Evolutionary conservation across 495 filamentous ascomycete genomes (phyloP).

Genomic region (Cryomyces antarcticus): DNA sequence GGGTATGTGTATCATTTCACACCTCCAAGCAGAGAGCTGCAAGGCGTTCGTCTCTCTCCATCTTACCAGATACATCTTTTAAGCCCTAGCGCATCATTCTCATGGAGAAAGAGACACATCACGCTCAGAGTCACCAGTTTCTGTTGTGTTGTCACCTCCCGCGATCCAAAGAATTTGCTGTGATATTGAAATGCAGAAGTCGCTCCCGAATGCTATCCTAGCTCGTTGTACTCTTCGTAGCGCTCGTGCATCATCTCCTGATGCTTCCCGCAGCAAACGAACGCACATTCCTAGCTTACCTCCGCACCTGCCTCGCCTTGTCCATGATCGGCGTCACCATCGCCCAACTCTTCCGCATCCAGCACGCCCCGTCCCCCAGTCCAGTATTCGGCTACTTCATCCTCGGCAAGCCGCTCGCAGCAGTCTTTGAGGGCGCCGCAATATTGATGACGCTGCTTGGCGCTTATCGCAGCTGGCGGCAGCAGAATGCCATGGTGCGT

Average conservation of each 20-base stretch:
- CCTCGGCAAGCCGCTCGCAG: conserved; percentile 44
- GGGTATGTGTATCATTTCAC: conserved; percentile 19
- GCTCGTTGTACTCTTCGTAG: not conserved
- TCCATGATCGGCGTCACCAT: conserved; percentile 45
- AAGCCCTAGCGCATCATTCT: not conserved
- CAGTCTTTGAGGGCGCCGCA: conserved; percentile 34
- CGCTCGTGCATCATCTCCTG: not conserved
- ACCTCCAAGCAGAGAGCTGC: not conserved
- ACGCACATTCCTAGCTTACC: conserved; percentile 59
- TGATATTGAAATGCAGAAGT: not conserved
- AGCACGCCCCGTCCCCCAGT: conserved; percentile 24
- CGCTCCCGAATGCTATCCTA: not conserved
- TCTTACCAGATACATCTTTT: not conserved
- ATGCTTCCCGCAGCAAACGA: conserved; percentile 38
- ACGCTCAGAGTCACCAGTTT: not conserved
- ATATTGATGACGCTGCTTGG: conserved; percentile 37
- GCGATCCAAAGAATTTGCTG: too few relatives aligned
- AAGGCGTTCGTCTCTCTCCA: not conserved
- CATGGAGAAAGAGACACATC: not conserved
- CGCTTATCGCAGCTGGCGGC: conserved; percentile 44
- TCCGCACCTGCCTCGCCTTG: conserved; percentile 49
- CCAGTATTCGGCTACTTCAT: conserved; percentile 34
- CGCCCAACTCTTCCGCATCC: conserved; percentile 51
- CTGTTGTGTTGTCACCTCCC: too few relatives aligned
- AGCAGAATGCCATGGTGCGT: conserved; percentile 43